Percentiles rank a stretch among this genome's conserved stretches.
Evolutionary conservation across 495 filamentous ascomycete species (phyloP).

Genomic region (Sabuloglossum arenarium): DNA sequence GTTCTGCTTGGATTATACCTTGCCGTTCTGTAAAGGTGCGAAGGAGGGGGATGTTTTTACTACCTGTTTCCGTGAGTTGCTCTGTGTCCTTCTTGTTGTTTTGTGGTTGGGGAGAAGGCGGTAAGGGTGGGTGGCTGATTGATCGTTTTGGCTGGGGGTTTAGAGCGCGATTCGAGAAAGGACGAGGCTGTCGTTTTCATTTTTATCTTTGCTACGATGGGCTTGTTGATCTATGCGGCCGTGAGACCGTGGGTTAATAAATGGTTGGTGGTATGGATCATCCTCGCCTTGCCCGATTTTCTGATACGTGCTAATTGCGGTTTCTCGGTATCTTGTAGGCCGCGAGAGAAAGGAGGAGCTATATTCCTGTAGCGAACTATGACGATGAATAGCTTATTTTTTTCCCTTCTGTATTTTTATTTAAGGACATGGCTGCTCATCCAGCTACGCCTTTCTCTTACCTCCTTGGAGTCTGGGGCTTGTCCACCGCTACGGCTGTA

Average conservation of each 20-base stretch:
- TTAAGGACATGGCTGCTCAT: too few relatives aligned
- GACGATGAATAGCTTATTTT: not conserved
- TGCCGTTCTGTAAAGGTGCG: conserved; percentile 73
- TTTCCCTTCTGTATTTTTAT: too few relatives aligned
- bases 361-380: not conserved
- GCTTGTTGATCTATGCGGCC: conserved; percentile 60
- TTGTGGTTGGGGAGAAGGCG: not conserved
- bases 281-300: not conserved
- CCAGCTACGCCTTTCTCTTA: too few relatives aligned
- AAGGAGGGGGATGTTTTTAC: conserved; percentile 74
- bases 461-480: too few relatives aligned
- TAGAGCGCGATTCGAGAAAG: conserved; percentile 7
- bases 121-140: conserved; percentile 7
- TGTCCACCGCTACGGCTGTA: too few relatives aligned
- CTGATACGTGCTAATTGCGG: not conserved
- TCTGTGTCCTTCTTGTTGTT: not conserved
- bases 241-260: conserved; percentile 36
- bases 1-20: conserved; percentile 68
- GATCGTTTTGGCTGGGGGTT: conserved; percentile 39
- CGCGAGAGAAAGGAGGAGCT: not conserved
- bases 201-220: conserved; percentile 75
- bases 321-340: not conserved
- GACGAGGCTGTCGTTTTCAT: conserved; percentile 67
- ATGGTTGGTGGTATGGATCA: not conserved
- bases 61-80: conserved; percentile 59